Conservation (phyloP, 495 filamentous ascomycete genomes). For the Tetracladium marchalianum region DNA sequence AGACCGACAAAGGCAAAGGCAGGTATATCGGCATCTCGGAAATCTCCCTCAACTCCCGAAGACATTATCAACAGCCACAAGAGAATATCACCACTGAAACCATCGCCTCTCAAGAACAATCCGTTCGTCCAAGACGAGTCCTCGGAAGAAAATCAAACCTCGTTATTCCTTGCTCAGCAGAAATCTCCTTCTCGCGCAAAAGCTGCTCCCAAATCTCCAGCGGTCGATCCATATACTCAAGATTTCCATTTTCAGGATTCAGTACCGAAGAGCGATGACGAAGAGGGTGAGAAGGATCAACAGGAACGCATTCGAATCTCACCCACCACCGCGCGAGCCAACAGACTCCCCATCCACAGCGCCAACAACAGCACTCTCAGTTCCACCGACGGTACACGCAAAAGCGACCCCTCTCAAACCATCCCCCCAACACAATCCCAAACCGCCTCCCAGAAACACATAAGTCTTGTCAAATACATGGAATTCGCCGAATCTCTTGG, state of each 20-base stretch:
- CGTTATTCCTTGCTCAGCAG: no score
- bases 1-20: conserved; percentile 16
- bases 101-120: conserved; percentile 3
- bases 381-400: conserved; percentile 8
- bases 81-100: not conserved
- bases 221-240: conserved; percentile 30
- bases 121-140: not conserved
- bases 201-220: not conserved
- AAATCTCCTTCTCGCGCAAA: not conserved
- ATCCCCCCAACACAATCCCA: conserved; percentile 16
- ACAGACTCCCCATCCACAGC: conserved; percentile 1
- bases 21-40: conserved; percentile 9
- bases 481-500: conserved; percentile 30
- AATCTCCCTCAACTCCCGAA: conserved; percentile 17
- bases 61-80: conserved; percentile 6
- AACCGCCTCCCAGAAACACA: conserved; percentile 17
- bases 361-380: conserved; percentile 3
- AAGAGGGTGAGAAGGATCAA: conserved; percentile 4
- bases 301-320: not conserved
- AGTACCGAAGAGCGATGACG: not conserved
- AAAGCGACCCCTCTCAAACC: not conserved
- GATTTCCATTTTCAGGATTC: conserved; percentile 25
- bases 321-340: conserved; percentile 8
- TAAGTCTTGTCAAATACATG: conserved; percentile 37
- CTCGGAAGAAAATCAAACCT: not conserved